phyloP scores from a whole-genome alignment of 2,329 filamentous ascomycete genomes.

The Cordyceps cateniannulata region DNA sequence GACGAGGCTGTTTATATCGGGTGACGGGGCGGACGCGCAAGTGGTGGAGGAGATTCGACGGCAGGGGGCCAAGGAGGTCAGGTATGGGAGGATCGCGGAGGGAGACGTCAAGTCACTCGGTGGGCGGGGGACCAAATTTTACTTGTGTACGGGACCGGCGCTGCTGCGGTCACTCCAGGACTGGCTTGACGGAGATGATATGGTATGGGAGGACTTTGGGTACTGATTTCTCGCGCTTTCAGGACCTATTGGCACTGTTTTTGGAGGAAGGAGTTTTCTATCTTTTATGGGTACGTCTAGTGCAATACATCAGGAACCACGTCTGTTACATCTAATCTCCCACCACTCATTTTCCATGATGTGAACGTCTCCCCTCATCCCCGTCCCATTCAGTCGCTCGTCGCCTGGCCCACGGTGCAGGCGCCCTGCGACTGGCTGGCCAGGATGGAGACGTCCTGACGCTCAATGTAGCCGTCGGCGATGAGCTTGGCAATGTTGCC shows the following conservation, averaged over 20 bases:
- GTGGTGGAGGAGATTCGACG: constrained; percentile 29
- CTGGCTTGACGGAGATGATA: constrained; percentile 49
- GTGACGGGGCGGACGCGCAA: constrained; percentile 26
- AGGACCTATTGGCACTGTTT: not conserved
- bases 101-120: constrained; percentile 36
- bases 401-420: not conserved
- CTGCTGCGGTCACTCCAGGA: constrained; percentile 35
- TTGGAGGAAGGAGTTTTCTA: not conserved
- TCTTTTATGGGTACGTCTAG: not conserved
- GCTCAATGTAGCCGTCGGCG: constrained; percentile 25
- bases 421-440: not conserved
- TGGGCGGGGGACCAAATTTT: constrained; percentile 41
- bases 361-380: too few relatives aligned
- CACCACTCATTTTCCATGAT: not conserved
- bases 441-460: constrained; percentile 20
- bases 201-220: constrained; percentile 55
- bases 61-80: constrained; percentile 26
- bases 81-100: constrained; percentile 31
- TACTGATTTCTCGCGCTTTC: constrained; percentile 35
- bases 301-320: not conserved
- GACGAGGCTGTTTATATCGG: constrained; percentile 61
- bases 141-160: constrained; percentile 39
- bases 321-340: not conserved
- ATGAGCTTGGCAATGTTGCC: constrained; percentile 27
- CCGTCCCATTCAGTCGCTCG: too few relatives aligned